Percentiles rank a stretch among this genome's conserved stretches.
Conservation (phyloP, 2,329 filamentous ascomycete genomes). For the Ascochyta rabiei region DNA sequence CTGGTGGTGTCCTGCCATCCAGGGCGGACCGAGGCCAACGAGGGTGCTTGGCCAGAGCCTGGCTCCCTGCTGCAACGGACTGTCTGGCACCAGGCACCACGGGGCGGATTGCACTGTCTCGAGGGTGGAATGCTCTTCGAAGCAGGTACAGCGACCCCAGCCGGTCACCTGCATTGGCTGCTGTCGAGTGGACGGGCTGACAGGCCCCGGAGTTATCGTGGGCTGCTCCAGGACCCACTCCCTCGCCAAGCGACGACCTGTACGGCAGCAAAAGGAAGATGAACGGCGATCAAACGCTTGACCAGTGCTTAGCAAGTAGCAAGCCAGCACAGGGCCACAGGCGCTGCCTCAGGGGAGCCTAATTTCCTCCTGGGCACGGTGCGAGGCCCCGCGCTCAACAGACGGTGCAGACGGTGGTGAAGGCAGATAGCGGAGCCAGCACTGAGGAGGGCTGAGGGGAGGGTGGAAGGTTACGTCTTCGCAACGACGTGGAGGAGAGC, state of each 20-base stretch:
- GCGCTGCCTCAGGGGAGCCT: slow-evolving; percentile 39
- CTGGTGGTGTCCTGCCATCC: slow-evolving; percentile 8
- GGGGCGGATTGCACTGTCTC: slow-evolving; percentile 9
- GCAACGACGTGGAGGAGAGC: slow-evolving; percentile 32
- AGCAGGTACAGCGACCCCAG: slow-evolving; percentile 33
- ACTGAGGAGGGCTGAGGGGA: slow-evolving; percentile 23
- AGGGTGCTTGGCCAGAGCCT: slow-evolving; percentile 19
- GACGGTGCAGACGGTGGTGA: slow-evolving; percentile 25
- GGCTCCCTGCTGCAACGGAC: slow-evolving; percentile 9
- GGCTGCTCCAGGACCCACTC: slow-evolving; percentile 1
- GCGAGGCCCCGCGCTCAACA: slow-evolving; percentile 23
- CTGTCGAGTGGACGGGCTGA: slow-evolving; percentile 18
- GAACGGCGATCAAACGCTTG: slow-evolving; percentile 50
- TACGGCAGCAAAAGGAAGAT: slow-evolving; percentile 36
- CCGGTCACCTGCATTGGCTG: slow-evolving; percentile 15
- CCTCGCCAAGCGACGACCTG: slow-evolving; percentile 14
- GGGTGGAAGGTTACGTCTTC: slow-evolving; percentile 23
- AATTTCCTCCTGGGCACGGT: slow-evolving; percentile 29
- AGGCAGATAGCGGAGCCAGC: slow-evolving; percentile 26
- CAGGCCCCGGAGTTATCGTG: slow-evolving; percentile 29
- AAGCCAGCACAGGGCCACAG: slow-evolving; percentile 36
- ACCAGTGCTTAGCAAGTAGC: slow-evolving; percentile 34
- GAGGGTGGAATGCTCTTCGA: slow-evolving; percentile 24
- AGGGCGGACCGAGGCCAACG: not conserved
- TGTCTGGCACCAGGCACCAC: not conserved